Base-by-base conservation (phyloP, 1,284 basidiomycete genomes). In the Marasmius fiardii region DNA sequence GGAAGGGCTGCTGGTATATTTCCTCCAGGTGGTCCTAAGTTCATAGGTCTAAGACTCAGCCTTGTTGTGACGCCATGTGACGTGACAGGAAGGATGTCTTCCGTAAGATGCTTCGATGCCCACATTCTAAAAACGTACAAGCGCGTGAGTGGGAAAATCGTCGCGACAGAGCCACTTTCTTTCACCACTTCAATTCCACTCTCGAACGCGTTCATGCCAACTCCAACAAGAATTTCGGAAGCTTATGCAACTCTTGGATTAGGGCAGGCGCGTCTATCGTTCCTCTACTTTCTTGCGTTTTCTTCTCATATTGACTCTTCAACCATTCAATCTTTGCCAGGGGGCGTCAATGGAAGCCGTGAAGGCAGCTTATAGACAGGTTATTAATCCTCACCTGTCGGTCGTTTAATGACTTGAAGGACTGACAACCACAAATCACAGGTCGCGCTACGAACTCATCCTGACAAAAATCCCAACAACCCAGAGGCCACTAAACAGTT, bases 381-480 rank as follows among this genome's bases (percentile, higher is more conserved):
- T 84, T 59, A 48, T 53, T 49, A 18, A 43, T 44, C 14, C 12
- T n/a, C 55, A 23, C 45, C 53, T 53, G 35, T 47, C 54, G 18
- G 57, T 21, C 14, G 44, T 34, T 53, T 41, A 48, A 53, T 49
- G 43, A 33, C 44, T 52, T 37, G 54, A 26, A 10, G 47, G 35
- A 43, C 23, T 54, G 5, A 43, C 51, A 35, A 26, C 47, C 31
- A 37, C 39, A 26, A n/a, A 52, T 11, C 55, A n/a, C 59, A 88
- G 85, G 68, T 82, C 54, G 86, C 86, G 8, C 72, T 90, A 26
- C 76, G 75, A 33, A 85, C 81, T 0, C 88, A 90, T 68, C 88
- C 88, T 6, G 88, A 90, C 70, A 89, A 88, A 69, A 88, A 88
- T 62, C 81, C 77, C 0, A 77, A 77, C 48, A 78, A 87, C 60